Evolutionary conservation across 2,329 filamentous ascomycete genomes (phyloP).

Genomic region (Pseudocercospora crystallina): DNA sequence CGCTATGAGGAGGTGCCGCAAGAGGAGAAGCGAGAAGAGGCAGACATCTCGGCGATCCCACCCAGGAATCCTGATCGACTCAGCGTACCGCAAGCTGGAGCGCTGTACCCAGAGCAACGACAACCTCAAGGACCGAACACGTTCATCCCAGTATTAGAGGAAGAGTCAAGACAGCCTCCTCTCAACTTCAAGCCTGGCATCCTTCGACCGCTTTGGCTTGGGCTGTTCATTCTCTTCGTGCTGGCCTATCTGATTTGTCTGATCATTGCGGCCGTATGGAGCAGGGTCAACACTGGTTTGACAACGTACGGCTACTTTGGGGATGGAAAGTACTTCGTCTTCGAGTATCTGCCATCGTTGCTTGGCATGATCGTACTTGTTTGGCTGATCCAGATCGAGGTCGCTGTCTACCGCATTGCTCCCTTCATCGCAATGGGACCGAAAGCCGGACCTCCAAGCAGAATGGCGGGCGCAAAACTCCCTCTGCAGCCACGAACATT

Average conservation of each 20-base stretch:
- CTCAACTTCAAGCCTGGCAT: constrained; percentile 72
- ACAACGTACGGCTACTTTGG: constrained; percentile 68
- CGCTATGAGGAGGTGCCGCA: constrained; percentile 25
- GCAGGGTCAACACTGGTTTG: constrained; percentile 62
- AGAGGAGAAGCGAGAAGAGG: constrained; percentile 19
- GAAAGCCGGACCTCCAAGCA: constrained; percentile 57
- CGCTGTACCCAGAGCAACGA: constrained; percentile 2
- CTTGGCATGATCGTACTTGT: constrained; percentile 70
- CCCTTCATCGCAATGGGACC: constrained; percentile 79
- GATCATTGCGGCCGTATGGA: constrained; percentile 71
- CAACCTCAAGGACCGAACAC: constrained; percentile 25
- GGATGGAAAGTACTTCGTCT: constrained; percentile 76
- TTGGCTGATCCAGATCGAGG: constrained; percentile 73
- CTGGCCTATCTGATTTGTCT: constrained; percentile 70
- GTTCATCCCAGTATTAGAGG: constrained; percentile 34
- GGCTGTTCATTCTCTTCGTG: constrained; percentile 60
- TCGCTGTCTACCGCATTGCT: constrained; percentile 70
- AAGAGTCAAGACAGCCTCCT: constrained; percentile 28
- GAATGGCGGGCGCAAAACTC: constrained; percentile 66
- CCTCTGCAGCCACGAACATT: constrained; percentile 61
- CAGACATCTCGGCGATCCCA: constrained; percentile 18
- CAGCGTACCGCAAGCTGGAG: constrained; percentile 3
- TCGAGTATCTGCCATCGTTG: constrained; percentile 80
- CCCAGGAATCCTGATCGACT: constrained; percentile 18
- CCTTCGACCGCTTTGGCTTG: constrained; percentile 66